These are phyloP conservation scores for Eutrema japonicum DNA, from an alignment of 345 rosid species.

Conservation along the genomic window DNA sequence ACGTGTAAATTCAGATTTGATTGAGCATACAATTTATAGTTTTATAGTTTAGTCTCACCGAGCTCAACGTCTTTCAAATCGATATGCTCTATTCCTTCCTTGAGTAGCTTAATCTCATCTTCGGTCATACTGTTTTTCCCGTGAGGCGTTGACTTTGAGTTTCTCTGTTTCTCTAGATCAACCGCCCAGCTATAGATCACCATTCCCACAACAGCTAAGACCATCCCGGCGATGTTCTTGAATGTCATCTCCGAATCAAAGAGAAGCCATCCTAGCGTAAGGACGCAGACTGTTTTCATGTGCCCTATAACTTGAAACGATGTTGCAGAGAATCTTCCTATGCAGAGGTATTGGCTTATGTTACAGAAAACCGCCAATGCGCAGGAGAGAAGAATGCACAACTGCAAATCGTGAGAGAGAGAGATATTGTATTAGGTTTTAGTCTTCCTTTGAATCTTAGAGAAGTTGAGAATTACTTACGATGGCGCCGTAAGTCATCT, in stretches of 20 bases:
- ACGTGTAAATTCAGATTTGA: conserved; percentile 24
- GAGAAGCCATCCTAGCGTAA: conserved; percentile 86
- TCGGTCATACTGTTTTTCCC: conserved; percentile 74
- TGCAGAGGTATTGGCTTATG: conserved; percentile 94
- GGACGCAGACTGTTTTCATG: conserved; percentile 95
- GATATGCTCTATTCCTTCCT: conserved; percentile 58
- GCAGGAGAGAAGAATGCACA: conserved; percentile 80
- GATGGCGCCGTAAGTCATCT: conserved; percentile 71
- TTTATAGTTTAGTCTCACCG: conserved; percentile 60
- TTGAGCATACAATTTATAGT: conserved; percentile 37
- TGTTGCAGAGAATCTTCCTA: conserved; percentile 88
- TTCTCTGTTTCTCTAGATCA: conserved; percentile 69
- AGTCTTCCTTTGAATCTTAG: not conserved
- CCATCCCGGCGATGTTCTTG: conserved; percentile 88
- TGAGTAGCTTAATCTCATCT: conserved; percentile 76
- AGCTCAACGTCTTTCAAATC: conserved; percentile 69
- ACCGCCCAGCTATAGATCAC: conserved; percentile 94
- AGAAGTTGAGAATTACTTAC: conserved; percentile 50
- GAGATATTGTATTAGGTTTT: conserved; percentile 14
- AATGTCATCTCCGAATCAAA: conserved; percentile 83
- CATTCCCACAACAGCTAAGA: conserved; percentile 80
- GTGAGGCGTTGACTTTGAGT: conserved; percentile 45
- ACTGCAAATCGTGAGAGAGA: conserved; percentile 51
- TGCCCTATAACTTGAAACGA: conserved; percentile 97
- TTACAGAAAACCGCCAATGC: conserved; percentile 93